Conservation (phyloP, 345 rosid species). For the Barbarea vulgaris region DNA sequence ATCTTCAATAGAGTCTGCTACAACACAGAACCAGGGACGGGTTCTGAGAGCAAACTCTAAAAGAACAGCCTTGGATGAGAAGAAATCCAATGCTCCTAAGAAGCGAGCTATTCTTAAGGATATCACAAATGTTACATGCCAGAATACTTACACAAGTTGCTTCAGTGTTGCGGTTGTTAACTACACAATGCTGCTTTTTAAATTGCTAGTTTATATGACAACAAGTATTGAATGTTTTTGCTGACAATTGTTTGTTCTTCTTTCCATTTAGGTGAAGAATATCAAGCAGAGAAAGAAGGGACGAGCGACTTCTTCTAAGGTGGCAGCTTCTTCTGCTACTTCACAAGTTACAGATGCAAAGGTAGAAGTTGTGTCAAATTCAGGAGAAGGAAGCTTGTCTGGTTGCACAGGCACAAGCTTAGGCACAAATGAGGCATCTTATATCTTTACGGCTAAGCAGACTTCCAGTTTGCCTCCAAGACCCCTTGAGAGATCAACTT, state of each 20-base stretch:
- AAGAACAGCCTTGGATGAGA: conserved; percentile 61
- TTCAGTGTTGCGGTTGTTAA: conserved; percentile 55
- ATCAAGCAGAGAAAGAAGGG: conserved; percentile 50
- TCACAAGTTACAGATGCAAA: conserved; percentile 30
- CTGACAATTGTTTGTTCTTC: conserved; percentile 16
- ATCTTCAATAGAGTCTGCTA: conserved; percentile 41
- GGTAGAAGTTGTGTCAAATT: conserved; percentile 20
- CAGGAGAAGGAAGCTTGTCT: conserved; percentile 25
- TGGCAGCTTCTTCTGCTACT: conserved; percentile 47
- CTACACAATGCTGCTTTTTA: conserved; percentile 3
- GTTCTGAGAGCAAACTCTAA: conserved; percentile 45
- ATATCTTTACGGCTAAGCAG: background rate
- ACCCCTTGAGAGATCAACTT: conserved; percentile 25
- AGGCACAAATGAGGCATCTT: conserved; percentile 20
- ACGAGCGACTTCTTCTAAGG: conserved; percentile 45
- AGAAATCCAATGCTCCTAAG: conserved; percentile 48
- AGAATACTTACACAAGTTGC: conserved; percentile 49
- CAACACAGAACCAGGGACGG: conserved; percentile 44
- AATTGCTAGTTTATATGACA: background rate
- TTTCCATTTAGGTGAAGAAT: conserved; percentile 51
- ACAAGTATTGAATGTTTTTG: background rate
- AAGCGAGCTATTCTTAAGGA: conserved; percentile 74
- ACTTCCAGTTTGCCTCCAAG: conserved; percentile 32
- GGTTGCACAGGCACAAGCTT: conserved; percentile 21
- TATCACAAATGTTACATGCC: conserved; percentile 65